These are phyloP conservation scores for Liquidambar formosana DNA, from an alignment of 164 flowering plant species.

Conservation along the genomic window DNA sequence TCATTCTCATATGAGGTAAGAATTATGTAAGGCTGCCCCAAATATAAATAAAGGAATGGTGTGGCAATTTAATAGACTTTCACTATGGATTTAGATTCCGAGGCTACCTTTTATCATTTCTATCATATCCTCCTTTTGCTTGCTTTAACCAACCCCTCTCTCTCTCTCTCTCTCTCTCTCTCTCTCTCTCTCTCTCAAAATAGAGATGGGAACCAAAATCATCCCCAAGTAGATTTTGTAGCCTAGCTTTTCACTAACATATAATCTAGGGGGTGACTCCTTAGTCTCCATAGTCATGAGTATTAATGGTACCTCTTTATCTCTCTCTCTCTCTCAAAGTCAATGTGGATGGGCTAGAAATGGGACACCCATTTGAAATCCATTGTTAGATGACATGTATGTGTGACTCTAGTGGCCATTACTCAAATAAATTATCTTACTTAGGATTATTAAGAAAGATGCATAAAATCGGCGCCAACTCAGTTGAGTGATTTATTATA, in stretches of 20 bases:
- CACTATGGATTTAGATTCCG: not conserved
- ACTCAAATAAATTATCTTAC: not conserved
- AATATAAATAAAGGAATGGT: not conserved
- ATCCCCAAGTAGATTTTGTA: conserved; percentile 49
- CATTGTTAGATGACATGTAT: conserved; percentile 14
- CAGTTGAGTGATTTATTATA: too few species aligned
- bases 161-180: conserved; percentile 14
- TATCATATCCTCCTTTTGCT: too few species aligned
- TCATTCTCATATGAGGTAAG: conserved; percentile 25
- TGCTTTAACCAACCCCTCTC: too few species aligned
- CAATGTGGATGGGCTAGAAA: conserved; percentile 37
- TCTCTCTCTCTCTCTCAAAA: conserved; percentile 15
- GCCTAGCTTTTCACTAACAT: conserved; percentile 64
- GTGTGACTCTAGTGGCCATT: conserved; percentile 31
- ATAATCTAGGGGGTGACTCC: conserved; percentile 40
- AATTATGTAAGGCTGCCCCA: conserved; percentile 17
- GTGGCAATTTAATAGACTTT: not conserved
- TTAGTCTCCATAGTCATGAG: conserved; percentile 46
- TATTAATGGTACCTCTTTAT: conserved; percentile 20
- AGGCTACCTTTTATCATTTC: conserved; percentile 18
- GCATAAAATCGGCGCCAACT: too few species aligned
- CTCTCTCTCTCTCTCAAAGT: conserved; percentile 13
- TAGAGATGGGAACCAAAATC: conserved; percentile 42
- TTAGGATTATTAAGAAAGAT: not conserved
- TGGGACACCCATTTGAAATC: conserved; percentile 24